Conservation (phyloP, 768 basidiomycete genomes). For the Boletus eberwhitei region DNA sequence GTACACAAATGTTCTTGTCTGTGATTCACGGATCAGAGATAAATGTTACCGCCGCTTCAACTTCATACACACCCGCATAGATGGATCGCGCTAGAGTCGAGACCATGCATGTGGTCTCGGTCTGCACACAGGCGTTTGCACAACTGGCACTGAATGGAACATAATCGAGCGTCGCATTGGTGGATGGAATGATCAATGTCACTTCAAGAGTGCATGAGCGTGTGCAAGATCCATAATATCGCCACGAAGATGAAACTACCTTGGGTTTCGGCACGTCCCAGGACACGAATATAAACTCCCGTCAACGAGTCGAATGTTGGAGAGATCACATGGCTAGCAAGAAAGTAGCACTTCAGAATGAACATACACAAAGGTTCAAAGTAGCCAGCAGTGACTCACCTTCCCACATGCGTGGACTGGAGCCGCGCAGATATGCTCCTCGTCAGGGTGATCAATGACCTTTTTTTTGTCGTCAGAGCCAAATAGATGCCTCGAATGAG, state of each 20-base stretch:
- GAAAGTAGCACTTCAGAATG: neutral
- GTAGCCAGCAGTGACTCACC: constrained; percentile 27
- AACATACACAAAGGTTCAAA: neutral
- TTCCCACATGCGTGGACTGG: constrained; percentile 52
- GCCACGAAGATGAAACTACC: constrained; percentile 25
- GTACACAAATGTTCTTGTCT: constrained; percentile 54
- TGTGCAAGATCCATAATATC: neutral
- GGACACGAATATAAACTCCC: constrained; percentile 39
- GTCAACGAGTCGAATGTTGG: constrained; percentile 26
- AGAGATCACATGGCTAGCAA: constrained; percentile 42
- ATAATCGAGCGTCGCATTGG: constrained; percentile 48
- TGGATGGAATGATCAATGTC: constrained; percentile 45
- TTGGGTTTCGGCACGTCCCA: constrained; percentile 40
- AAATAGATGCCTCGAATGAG: neutral
- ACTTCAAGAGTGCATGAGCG: constrained; percentile 29
- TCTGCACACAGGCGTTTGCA: constrained; percentile 52
- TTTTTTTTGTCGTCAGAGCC: constrained; percentile 17
- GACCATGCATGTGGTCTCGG: constrained; percentile 51
- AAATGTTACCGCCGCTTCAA: neutral
- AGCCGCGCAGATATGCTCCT: constrained; percentile 53
- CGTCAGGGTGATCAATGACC: constrained; percentile 46
- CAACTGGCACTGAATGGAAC: constrained; percentile 52
- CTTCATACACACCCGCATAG: constrained; percentile 49
- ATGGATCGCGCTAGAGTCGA: constrained; percentile 40
- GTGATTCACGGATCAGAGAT: neutral